Evolutionary conservation across 345 rosid species (phyloP).

Genomic region (Boechera stricta): DNA sequence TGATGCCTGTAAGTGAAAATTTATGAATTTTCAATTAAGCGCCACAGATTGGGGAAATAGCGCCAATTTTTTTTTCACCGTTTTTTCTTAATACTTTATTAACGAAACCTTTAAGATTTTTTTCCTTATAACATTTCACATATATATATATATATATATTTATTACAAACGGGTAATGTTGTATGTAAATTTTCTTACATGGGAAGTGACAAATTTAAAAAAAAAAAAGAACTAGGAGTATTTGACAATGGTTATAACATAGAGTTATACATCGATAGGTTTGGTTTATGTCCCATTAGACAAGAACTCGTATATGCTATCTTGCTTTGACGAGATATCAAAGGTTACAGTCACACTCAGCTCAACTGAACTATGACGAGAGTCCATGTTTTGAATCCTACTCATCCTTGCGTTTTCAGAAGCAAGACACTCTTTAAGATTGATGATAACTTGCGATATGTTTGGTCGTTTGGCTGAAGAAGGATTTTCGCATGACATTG

Average conservation of each 20-base stretch:
- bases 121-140: not conserved
- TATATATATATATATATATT: too few species aligned
- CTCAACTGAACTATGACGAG: slow-evolving; percentile 15
- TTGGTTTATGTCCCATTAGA: not conserved
- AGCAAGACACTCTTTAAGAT: slow-evolving; percentile 46
- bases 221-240: not conserved
- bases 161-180: not conserved
- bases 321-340: slow-evolving; percentile 33
- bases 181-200: not conserved
- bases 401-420: slow-evolving; percentile 6
- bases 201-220: not conserved
- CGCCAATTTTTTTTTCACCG: not conserved
- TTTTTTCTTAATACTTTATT: not conserved
- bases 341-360: slow-evolving; percentile 25
- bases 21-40: not conserved
- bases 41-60: not conserved
- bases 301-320: not conserved
- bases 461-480: slow-evolving; percentile 44
- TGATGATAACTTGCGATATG: slow-evolving; percentile 46
- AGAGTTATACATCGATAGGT: not conserved
- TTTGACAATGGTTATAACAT: not conserved
- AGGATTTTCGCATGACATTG: slow-evolving; percentile 51
- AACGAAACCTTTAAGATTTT: not conserved
- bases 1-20: not conserved
- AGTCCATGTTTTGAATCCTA: slow-evolving; percentile 3